Evolutionary conservation across 495 filamentous ascomycete species (phyloP).

Genomic region (Aspergillus hancockii): DNA sequence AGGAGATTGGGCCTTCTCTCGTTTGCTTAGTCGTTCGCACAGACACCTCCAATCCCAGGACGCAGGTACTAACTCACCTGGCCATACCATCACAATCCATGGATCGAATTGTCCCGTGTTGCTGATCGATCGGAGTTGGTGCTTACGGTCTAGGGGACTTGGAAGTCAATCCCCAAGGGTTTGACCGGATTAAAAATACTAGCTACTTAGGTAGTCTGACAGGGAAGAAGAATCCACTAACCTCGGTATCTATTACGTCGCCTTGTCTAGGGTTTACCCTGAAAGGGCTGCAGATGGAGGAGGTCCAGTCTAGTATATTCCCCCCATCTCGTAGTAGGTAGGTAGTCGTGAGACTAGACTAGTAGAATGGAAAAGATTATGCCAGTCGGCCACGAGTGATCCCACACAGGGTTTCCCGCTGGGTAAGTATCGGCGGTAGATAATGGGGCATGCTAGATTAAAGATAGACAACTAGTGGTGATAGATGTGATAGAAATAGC

Average conservation of each 20-base stretch:
- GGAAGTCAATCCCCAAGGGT: background rate
- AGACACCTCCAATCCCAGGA: background rate
- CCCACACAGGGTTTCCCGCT: slow-evolving; percentile 15
- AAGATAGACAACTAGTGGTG: slow-evolving; percentile 9
- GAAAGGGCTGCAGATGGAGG: background rate
- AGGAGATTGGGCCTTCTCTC: slow-evolving; percentile 4
- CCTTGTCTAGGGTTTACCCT: background rate
- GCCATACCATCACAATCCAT: background rate
- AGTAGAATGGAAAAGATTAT: slow-evolving; percentile 2
- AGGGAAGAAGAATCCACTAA: background rate
- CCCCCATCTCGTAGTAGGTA: slow-evolving; percentile 3
- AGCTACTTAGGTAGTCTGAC: background rate
- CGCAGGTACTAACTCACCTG: background rate
- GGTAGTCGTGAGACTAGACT: slow-evolving; percentile 1
- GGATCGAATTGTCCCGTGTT: slow-evolving; percentile 3
- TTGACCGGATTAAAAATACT: background rate
- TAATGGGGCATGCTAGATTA: slow-evolving; percentile 8
- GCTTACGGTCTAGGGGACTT: background rate
- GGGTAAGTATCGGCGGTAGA: slow-evolving; percentile 21
- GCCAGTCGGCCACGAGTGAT: slow-evolving; percentile 13
- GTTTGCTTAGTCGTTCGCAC: slow-evolving; percentile 1
- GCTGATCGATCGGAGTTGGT: slow-evolving; percentile 7
- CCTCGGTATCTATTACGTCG: background rate
- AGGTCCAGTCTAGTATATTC: slow-evolving; percentile 3
- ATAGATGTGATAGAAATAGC: slow-evolving; percentile 10